phyloP scores from a whole-genome alignment of 192 early-diverging fungal species.

The Coemansia sp. region DNA sequence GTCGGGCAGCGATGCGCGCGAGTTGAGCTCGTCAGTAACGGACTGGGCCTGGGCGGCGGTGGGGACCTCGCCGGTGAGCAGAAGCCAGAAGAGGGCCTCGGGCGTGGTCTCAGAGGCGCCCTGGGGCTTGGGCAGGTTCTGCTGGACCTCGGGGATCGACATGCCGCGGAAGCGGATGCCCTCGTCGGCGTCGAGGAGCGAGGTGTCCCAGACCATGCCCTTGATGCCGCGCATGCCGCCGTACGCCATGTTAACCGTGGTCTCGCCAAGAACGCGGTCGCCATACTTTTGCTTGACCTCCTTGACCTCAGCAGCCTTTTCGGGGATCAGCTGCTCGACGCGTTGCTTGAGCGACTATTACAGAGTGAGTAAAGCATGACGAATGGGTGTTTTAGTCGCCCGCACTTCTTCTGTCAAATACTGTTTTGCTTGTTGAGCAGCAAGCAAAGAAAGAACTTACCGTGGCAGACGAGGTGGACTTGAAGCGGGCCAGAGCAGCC shows the following conservation, averaged over 20 bases:
- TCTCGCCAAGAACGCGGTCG: constrained; percentile 85
- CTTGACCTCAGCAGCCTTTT: constrained; percentile 95
- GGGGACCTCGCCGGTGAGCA: constrained; percentile 97
- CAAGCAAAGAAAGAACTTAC: constrained; percentile 52
- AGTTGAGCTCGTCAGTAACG: constrained; percentile 95
- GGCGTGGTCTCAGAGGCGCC: constrained; percentile 94
- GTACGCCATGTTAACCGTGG: constrained; percentile 95
- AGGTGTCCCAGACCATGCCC: constrained; percentile 98
- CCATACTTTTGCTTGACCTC: constrained; percentile 90
- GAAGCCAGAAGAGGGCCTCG: constrained; percentile 97
- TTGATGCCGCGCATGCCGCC: constrained; percentile 99
- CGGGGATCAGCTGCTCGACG: constrained; percentile 89
- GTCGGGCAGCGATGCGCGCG: constrained; percentile 84
- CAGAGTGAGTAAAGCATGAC: background rate
- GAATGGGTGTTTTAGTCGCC: background rate
- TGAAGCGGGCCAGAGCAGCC: constrained; percentile 53
- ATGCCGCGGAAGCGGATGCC: constrained; percentile 97
- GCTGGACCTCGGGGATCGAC: constrained; percentile 96
- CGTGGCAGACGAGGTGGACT: constrained; percentile 54
- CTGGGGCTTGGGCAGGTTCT: constrained; percentile 82
- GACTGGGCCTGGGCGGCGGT: constrained; percentile 86
- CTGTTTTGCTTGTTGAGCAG: background rate
- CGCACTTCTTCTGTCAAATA: no score
- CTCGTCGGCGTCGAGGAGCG: constrained; percentile 96
- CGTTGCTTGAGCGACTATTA: constrained; percentile 85